Evolutionary conservation across 495 filamentous ascomycete genomes (phyloP).

Genomic region (Wilcoxina mikolae): DNA sequence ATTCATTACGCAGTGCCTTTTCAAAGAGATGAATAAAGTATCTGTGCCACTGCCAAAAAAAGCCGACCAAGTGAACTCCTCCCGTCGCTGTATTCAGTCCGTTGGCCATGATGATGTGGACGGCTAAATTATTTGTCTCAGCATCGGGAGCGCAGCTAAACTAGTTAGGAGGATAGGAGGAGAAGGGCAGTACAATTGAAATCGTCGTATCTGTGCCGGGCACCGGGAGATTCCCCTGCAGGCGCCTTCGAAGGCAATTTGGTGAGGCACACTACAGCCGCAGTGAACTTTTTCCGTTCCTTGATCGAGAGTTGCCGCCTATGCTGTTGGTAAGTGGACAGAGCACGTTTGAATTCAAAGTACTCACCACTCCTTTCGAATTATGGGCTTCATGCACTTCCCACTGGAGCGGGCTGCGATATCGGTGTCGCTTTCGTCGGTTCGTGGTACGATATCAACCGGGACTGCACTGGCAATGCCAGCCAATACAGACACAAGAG

Average conservation of each 20-base stretch:
- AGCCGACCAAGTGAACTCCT: conserved; percentile 30
- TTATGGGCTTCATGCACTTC: neutral
- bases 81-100: neutral
- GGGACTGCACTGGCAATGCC: neutral
- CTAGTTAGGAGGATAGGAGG: neutral
- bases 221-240: conserved; percentile 7
- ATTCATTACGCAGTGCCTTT: conserved; percentile 47
- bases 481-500: neutral
- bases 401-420: neutral
- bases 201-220: conserved; percentile 46
- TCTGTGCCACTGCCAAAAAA: conserved; percentile 58
- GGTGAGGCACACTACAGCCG: conserved; percentile 50
- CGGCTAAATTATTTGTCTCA: neutral
- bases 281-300: conserved; percentile 45
- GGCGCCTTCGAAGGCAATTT: conserved; percentile 31
- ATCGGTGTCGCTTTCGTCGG: neutral
- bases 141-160: neutral
- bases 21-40: conserved; percentile 53
- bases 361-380: conserved; percentile 1
- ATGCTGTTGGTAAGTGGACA: neutral
- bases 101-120: neutral
- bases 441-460: neutral
- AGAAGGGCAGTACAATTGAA: neutral
- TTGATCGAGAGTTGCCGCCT: conserved; percentile 37
- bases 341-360: neutral